Evolutionary conservation across 2,329 filamentous ascomycete genomes (phyloP), one percentile per base, ranked within the genome.

Genomic region (Zymoseptoria crescenta): DNA sequence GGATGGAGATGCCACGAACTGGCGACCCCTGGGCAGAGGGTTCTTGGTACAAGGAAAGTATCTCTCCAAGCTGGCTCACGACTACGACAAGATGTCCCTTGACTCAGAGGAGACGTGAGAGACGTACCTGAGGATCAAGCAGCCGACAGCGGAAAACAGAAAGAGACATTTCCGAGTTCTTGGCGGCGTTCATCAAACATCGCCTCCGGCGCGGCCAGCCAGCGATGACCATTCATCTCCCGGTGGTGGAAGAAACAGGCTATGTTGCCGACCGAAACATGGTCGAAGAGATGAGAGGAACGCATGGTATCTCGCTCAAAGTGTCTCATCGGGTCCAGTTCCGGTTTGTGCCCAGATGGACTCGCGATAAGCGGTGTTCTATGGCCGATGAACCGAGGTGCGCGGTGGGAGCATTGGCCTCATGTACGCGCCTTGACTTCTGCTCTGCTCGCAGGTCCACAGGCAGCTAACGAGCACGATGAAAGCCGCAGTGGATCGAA

Each of bases 101-200:
- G 30, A 41, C 9, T 41, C 30, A 9, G 30, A 41, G 30, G 3
- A 9, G 13, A 41, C 30, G 30, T 41, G 30, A 9, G 30, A 41
- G 30, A 41, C 9, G 9, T 41, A 41, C 9, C 9, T 41, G 13
- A 41, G 30, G 30, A 41, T 41, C 30, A 41, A 41, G 30, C 30
- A 41, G 30, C 30, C 30, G 30, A 41, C 30, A 41, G 30, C 30
- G 9, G 30, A 41, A 41, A 41, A 41, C 30, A 41, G 30, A 13
- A 41, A 41, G 30, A 9, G 59, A n/a, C 59, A 61, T 27, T 27
- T 59, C 28, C 48, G 60, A 13, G 50, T 48, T 48, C 41, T 6
- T 48, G 41, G 41, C 2, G 41, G 41, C 41, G 19, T 48, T 48
- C 41, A 48, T 5, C 5, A 48, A 6, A 48, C 41, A 48, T 48